Evolutionary conservation across 2,329 filamentous ascomycete genomes (phyloP), one percentile per base, ranked within the genome.

Genomic region (Sclerotinia glacialis): DNA sequence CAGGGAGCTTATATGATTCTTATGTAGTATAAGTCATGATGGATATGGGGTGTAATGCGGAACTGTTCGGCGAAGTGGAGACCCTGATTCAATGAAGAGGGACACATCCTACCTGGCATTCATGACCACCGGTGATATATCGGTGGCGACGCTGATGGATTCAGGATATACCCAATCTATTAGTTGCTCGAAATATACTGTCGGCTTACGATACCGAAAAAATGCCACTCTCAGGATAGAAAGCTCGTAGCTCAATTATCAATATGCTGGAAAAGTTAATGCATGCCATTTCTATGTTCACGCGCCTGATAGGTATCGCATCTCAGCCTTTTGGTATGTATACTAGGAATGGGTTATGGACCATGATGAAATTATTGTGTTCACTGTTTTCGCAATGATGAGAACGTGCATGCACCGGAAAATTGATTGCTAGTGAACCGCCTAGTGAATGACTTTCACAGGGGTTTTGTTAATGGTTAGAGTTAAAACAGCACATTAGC

Each of bases 301-400:
- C 5, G 14, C 7, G 18, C 21, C 49, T 55, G 16, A 21, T n/a
- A 23, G 18, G 21, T 4, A 40, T 55, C 12, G 47, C 16, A 49
- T 11, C 28, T 47, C 9, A 28, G 21, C 26, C 26, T n/a, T 47
- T 21, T 23, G 8, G 21, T 49, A 28, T 37, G 23, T 14, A 44
- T 28, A 18, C 37, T 58, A 23, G 55, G 28, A 28, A 58, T 9
- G 26, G n/a, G 23, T 59, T 4, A n/a, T 34, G 26, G 31, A 23
- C 18, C 9, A 46, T 59, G 42, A 59, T 59, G 56, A 59, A 59
- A 59, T 46, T 46, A 21, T 59, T 7, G 28, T n/a, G 42, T 31
- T 34, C 12, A 40, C 37, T 40, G 37, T 40, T 40, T 46, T 9
- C 31, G 18, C 18, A 6, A 59, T 47, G 40, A 59, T 23, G 42